Evolutionary conservation across 306 rosid genomes (phyloP).

Genomic region (Cicer judaicum): DNA sequence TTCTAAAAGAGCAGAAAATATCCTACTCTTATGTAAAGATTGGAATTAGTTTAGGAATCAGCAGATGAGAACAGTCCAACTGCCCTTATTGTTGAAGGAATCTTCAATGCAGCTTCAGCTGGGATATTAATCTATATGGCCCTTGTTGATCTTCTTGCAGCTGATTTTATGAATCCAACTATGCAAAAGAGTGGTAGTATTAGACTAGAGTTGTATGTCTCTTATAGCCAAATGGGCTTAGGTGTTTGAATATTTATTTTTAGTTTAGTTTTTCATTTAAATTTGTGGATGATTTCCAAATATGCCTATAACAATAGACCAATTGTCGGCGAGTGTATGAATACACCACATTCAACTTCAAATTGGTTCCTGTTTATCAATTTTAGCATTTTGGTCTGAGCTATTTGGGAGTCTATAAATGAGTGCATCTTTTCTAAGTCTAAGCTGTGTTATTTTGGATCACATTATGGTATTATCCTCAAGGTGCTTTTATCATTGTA

Average conservation of each 20-base stretch:
- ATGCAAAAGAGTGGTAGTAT: neutral
- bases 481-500: too few species aligned
- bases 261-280: neutral
- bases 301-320: neutral
- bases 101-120: constrained; percentile 14
- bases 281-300: neutral
- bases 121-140: neutral
- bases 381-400: neutral
- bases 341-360: neutral
- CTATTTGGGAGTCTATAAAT: neutral
- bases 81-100: neutral
- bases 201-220: neutral
- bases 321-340: neutral
- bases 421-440: neutral
- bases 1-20: neutral
- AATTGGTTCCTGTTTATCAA: neutral
- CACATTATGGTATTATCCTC: too few species aligned
- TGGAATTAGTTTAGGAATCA: neutral
- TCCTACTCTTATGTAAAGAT: neutral
- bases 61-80: constrained; percentile 4
- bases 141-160: constrained; percentile 11
- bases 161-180: constrained; percentile 12
- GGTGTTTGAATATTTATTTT: neutral
- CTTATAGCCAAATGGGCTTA: constrained; percentile 4
- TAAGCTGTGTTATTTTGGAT: too few species aligned